Evolutionary conservation across 2,329 filamentous ascomycete genomes (phyloP), one percentile per base, ranked within the genome.

Genomic region (Penicillium sclerotiorum): DNA sequence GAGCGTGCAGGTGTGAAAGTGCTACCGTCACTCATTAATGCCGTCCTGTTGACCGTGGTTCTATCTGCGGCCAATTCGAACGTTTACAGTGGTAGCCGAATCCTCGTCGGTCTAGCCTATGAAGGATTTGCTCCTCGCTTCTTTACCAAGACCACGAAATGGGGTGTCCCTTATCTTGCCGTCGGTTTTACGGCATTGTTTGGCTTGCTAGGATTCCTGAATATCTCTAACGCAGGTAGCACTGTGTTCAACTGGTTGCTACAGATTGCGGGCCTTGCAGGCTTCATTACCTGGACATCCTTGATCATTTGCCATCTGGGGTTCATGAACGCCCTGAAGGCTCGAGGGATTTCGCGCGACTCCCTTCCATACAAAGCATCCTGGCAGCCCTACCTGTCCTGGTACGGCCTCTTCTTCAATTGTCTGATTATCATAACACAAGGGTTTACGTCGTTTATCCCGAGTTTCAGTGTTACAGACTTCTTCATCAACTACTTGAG

Each of bases 161-260:
- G 66, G 5, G 77, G 77, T 39, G 71, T 74, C 7, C 77, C 77
- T 0, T 75, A 74, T 60, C 67, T 63, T 51, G 69, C 73, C 30
- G 76, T 78, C 13, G 60, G 70, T 0, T 63, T 75, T 50, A 78
- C 77, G 1, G 65, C 68, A 8, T 68, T 70, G 1, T 78, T 89
- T 60, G 84, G 84, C 20, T 76, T 86, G 8, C 77, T 91, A 3
- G 83, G 84, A 0, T 91, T 86, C 73, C 80, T 91, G 65, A 88
- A 87, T 66, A 79, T 84, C 37, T 84, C 81, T 38, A 80, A 78
- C 57, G 80, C 77, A 23, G 85, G 85, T 18, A 78, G 82, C 27
- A 75, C 77, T 2, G 87, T 88, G 72, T 60, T 90, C 57, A 65
- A 61, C 30, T 69, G 66, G 66, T 52, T 69, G 15, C 49, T 67